A percentile compares a stretch with the other conserved stretches of the same genome.
Evolutionary conservation across 2,329 filamentous ascomycete genomes (phyloP).

Genomic region (Macrophomina tecta): DNA sequence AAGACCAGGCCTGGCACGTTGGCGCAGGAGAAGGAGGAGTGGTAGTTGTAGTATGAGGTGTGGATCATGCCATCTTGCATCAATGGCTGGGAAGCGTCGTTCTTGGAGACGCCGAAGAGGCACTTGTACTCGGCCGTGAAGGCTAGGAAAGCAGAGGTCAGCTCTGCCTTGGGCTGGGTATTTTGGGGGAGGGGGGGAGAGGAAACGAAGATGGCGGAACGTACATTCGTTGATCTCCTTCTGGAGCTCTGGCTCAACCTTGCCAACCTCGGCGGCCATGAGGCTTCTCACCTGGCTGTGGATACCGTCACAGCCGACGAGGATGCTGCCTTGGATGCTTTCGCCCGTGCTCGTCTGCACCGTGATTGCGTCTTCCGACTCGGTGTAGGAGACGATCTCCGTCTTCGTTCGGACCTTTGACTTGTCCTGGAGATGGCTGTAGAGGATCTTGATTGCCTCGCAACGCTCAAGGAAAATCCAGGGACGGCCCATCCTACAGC

Average conservation of each 20-base stretch:
- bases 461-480: slow-evolving; percentile 20
- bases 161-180: not conserved
- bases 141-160: not conserved
- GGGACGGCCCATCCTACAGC: slow-evolving; percentile 4
- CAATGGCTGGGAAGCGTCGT: slow-evolving; percentile 8
- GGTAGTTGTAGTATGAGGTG: slow-evolving; percentile 30
- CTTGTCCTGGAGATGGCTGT: slow-evolving; percentile 34
- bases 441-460: slow-evolving; percentile 23
- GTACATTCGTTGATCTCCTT: slow-evolving; percentile 17
- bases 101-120: slow-evolving; percentile 9
- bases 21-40: slow-evolving; percentile 31
- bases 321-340: slow-evolving; percentile 22
- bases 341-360: slow-evolving; percentile 33
- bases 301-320: slow-evolving; percentile 26
- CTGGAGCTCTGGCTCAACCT: slow-evolving; percentile 3
- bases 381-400: not conserved
- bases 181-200: too few relatives aligned
- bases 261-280: slow-evolving; percentile 23
- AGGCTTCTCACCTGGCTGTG: slow-evolving; percentile 23
- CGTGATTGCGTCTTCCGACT: slow-evolving; percentile 28
- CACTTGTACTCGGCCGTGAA: slow-evolving; percentile 24
- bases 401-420: slow-evolving; percentile 31
- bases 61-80: slow-evolving; percentile 25
- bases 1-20: slow-evolving; percentile 22
- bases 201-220: not conserved